These are phyloP conservation scores for Reutealis trisperma DNA, from an alignment of 345 rosid genomes.

Conservation along the genomic window DNA sequence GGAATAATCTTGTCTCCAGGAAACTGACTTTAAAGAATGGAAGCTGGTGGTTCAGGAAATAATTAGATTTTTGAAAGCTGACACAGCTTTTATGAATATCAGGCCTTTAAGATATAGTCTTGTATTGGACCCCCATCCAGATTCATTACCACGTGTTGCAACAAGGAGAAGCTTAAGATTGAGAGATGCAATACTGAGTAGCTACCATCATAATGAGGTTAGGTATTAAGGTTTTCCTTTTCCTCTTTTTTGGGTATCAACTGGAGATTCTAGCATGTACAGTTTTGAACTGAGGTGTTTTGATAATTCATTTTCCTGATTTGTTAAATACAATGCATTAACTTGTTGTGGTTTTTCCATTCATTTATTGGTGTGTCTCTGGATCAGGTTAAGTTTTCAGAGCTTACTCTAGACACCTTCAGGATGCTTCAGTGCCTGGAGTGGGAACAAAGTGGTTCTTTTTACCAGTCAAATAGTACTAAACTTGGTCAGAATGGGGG, in stretches of 20 bases:
- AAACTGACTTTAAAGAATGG: slow-evolving; percentile 95
- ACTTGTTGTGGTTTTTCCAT: not conserved
- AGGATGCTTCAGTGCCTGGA: slow-evolving; percentile 98
- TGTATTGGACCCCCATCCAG: slow-evolving; percentile 74
- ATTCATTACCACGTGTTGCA: slow-evolving; percentile 54
- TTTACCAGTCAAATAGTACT: slow-evolving; percentile 57
- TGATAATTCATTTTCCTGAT: slow-evolving; percentile 3
- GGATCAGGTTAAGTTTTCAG: slow-evolving; percentile 87
- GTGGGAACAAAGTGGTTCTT: slow-evolving; percentile 97
- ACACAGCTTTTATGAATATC: slow-evolving; percentile 88
- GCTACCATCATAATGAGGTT: slow-evolving; percentile 90
- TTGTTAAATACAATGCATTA: not conserved
- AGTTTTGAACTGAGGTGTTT: slow-evolving; percentile 11
- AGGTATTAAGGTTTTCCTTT: slow-evolving; percentile 31
- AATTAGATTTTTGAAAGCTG: slow-evolving; percentile 91
- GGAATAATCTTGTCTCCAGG: slow-evolving; percentile 57
- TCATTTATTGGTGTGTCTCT: slow-evolving; percentile 8
- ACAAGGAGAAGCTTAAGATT: slow-evolving; percentile 64
- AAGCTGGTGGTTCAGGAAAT: slow-evolving; percentile 95
- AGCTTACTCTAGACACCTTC: slow-evolving; percentile 88
- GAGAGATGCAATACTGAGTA: slow-evolving; percentile 84
- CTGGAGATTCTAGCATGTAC: slow-evolving; percentile 13
- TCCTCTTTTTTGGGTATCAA: slow-evolving; percentile 20
- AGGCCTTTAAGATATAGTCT: slow-evolving; percentile 93
- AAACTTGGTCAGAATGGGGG: slow-evolving; percentile 61